A percentile compares a stretch with the other conserved stretches of the same genome.
Evolutionary conservation across 495 filamentous ascomycete genomes (phyloP).

Genomic region (Aspergillus haitiensis): DNA sequence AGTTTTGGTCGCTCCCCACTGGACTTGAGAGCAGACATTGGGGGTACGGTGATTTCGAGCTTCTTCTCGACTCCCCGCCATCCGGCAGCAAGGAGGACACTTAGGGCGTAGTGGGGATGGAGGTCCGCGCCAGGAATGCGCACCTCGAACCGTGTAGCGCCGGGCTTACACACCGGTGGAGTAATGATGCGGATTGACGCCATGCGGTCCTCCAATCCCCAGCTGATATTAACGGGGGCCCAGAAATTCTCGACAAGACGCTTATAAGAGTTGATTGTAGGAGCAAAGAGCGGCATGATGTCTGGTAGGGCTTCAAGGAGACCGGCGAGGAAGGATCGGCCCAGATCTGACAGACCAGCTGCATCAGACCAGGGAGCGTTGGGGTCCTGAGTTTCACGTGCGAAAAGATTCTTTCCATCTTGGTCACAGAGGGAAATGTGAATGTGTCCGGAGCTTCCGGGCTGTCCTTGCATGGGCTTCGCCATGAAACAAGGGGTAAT

Average conservation of each 20-base stretch:
- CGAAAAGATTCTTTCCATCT: slow-evolving; percentile 68
- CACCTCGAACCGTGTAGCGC: slow-evolving; percentile 84
- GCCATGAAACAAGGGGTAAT: slow-evolving; percentile 98
- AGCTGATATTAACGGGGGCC: slow-evolving; percentile 92
- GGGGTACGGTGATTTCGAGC: slow-evolving; percentile 72
- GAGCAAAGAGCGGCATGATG: slow-evolving; percentile 88
- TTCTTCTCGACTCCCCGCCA: slow-evolving; percentile 86
- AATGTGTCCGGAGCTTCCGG: slow-evolving; percentile 89
- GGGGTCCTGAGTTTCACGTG: slow-evolving; percentile 63
- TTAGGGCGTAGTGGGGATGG: slow-evolving; percentile 79
- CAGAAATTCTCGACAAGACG: slow-evolving; percentile 95
- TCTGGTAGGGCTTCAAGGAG: slow-evolving; percentile 82
- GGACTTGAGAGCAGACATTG: slow-evolving; percentile 56
- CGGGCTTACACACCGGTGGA: slow-evolving; percentile 71
- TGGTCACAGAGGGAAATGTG: slow-evolving; percentile 74
- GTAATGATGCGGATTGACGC: slow-evolving; percentile 84
- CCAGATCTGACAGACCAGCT: slow-evolving; percentile 73
- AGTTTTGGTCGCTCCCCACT: slow-evolving; percentile 15
- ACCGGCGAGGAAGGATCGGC: slow-evolving; percentile 85
- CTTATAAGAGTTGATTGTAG: slow-evolving; percentile 93
- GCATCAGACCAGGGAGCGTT: slow-evolving; percentile 69
- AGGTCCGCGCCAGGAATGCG: slow-evolving; percentile 85
- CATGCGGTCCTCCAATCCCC: slow-evolving; percentile 89
- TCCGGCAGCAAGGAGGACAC: slow-evolving; percentile 76
- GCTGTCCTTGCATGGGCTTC: slow-evolving; percentile 81